phyloP scores from a whole-genome alignment of 1,139 yeast species.

The Petasospora rhodanensis region DNA sequence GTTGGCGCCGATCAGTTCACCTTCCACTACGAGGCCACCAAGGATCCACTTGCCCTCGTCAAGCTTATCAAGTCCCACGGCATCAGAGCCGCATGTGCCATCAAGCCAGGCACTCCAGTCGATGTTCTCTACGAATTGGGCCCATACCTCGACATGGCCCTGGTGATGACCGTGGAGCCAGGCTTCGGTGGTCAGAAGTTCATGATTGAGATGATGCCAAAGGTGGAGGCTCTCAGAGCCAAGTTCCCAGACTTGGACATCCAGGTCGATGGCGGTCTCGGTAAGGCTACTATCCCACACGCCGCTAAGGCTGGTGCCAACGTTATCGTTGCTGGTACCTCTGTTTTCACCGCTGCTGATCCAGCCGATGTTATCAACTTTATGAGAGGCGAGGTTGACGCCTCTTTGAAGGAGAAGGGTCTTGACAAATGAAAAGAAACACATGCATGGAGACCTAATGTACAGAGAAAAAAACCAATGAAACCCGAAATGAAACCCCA shows the following conservation, averaged over 20 bases:
- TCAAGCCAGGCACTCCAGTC: slow-evolving; percentile 91
- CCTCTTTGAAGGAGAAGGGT: slow-evolving; percentile 30
- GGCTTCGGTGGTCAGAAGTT: slow-evolving; percentile 98
- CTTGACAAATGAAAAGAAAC: slow-evolving; percentile 11
- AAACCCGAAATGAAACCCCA: neutral
- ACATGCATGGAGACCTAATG: slow-evolving; percentile 1
- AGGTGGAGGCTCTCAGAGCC: slow-evolving; percentile 71
- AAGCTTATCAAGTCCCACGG: slow-evolving; percentile 71
- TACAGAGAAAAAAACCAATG: neutral
- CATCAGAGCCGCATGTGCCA: slow-evolving; percentile 92
- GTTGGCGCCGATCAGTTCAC: slow-evolving; percentile 97
- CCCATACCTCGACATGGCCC: slow-evolving; percentile 81
- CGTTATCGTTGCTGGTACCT: slow-evolving; percentile 96
- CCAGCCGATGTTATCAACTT: slow-evolving; percentile 69
- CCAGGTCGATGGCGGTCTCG: slow-evolving; percentile 97
- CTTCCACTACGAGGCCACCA: slow-evolving; percentile 92
- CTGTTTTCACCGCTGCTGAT: slow-evolving; percentile 79
- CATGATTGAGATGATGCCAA: slow-evolving; percentile 95
- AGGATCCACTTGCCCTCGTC: slow-evolving; percentile 71
- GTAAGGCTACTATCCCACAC: slow-evolving; percentile 71
- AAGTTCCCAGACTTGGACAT: slow-evolving; percentile 77
- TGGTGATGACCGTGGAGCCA: slow-evolving; percentile 98
- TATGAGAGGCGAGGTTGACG: slow-evolving; percentile 58
- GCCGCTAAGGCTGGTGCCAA: slow-evolving; percentile 97
- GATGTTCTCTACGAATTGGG: slow-evolving; percentile 77